These are phyloP conservation scores for Penicillium glabrum DNA, from an alignment of 2,329 filamentous ascomycete species.

Conservation along the genomic window DNA sequence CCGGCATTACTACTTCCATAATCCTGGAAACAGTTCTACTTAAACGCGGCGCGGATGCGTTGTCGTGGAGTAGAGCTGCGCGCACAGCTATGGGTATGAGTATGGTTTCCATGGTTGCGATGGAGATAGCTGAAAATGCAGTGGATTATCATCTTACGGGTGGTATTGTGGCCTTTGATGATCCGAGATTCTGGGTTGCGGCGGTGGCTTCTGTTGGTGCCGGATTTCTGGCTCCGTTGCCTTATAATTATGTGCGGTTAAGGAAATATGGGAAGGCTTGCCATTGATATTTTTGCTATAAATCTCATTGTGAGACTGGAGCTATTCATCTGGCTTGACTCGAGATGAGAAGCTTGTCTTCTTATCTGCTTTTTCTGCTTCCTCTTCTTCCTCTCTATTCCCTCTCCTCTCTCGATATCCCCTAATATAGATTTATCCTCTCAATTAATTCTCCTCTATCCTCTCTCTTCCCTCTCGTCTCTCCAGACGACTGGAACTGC, in stretches of 20 bases:
- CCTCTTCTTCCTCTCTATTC: no score
- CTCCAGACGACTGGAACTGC: no score
- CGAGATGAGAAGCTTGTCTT: no score
- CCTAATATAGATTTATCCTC: no score
- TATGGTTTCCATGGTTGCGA: slow-evolving; percentile 59
- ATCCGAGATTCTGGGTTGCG: slow-evolving; percentile 54
- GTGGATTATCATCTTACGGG: slow-evolving; percentile 59
- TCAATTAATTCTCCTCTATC: no score
- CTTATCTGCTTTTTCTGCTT: no score
- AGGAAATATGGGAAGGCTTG: slow-evolving; percentile 48
- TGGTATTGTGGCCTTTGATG: slow-evolving; percentile 49
- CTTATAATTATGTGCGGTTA: slow-evolving; percentile 55
- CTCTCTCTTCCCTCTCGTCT: no score
- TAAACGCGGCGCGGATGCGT: slow-evolving; percentile 47
- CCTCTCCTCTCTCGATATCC: no score
- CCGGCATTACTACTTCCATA: slow-evolving; percentile 54
- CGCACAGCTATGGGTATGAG: slow-evolving; percentile 60
- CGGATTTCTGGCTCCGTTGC: slow-evolving; percentile 49
- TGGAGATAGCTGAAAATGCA: slow-evolving; percentile 56
- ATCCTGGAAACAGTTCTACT: slow-evolving; percentile 55
- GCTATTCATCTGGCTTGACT: neutral
- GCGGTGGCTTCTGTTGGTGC: slow-evolving; percentile 35
- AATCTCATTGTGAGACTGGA: neutral
- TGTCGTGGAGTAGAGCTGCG: slow-evolving; percentile 49
- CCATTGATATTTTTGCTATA: slow-evolving; percentile 3